Conservation (phyloP, 2,329 filamentous ascomycete genomes). For the Aspergillus tanneri region DNA sequence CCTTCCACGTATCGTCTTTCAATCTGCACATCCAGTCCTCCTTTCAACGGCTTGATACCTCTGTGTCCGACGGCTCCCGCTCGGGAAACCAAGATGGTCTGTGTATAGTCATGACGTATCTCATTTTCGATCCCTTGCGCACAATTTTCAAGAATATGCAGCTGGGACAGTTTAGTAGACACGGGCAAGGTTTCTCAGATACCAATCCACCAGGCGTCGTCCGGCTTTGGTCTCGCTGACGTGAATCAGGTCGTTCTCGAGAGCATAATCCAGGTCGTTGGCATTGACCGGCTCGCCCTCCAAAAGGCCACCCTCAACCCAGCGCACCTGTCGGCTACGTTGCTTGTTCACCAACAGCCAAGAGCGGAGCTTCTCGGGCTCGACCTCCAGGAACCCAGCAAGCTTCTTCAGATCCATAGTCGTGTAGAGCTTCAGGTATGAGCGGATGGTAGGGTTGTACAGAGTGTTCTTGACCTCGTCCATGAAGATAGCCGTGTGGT, state of each 20-base stretch:
- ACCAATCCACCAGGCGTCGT: constrained; percentile 97
- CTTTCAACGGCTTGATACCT: background rate
- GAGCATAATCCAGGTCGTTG: constrained; percentile 93
- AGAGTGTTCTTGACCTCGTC: constrained; percentile 99
- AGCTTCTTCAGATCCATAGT: constrained; percentile 99
- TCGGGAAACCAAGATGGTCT: background rate
- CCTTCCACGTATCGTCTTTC: background rate
- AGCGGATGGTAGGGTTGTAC: constrained; percentile 96
- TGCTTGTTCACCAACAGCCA: constrained; percentile 99
- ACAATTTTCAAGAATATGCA: constrained; percentile 12
- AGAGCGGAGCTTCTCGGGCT: constrained; percentile 90
- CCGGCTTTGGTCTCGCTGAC: constrained; percentile 99
- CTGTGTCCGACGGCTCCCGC: background rate
- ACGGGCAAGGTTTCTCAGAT: constrained; percentile 91
- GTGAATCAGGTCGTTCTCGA: constrained; percentile 96
- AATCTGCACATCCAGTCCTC: background rate
- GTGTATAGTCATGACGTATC: constrained; percentile 1
- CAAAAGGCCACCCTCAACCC: constrained; percentile 83
- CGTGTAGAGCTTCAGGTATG: constrained; percentile 97
- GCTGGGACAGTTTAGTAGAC: constrained; percentile 67
- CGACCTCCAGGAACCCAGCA: constrained; percentile 92
- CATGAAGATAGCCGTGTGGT: constrained; percentile 98
- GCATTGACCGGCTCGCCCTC: constrained; percentile 92
- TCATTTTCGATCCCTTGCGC: constrained; percentile 6
- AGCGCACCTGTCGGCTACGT: constrained; percentile 92